phyloP scores from a whole-genome alignment of 176 grass and related monocot species.

The Carex kokanica region DNA sequence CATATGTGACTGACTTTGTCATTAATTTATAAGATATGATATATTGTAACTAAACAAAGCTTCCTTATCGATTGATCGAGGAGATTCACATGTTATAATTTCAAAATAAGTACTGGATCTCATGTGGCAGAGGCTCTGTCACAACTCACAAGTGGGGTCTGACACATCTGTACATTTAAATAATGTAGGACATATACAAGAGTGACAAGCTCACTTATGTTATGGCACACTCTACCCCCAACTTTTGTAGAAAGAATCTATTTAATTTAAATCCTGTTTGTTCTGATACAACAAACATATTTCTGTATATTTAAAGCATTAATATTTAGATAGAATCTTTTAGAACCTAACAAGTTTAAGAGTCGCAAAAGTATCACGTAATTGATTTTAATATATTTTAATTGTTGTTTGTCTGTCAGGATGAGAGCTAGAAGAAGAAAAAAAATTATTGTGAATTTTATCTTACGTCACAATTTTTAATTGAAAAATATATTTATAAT shows the following conservation, averaged over 20 bases:
- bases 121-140: not conserved
- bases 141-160: not conserved
- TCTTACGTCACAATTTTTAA: too few relatives aligned
- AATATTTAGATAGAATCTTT: not conserved
- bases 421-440: not conserved
- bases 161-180: not conserved
- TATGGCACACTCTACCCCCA: not conserved
- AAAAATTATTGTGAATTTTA: not conserved
- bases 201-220: not conserved
- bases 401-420: too few relatives aligned
- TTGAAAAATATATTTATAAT: too few relatives aligned
- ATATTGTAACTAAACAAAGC: not conserved
- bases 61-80: not conserved
- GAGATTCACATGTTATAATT: not conserved
- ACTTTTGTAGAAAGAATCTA: not conserved
- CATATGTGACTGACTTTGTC: too few relatives aligned
- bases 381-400: too few relatives aligned
- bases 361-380: not conserved
- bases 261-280: not conserved
- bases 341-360: not conserved
- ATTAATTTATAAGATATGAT: too few relatives aligned
- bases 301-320: not conserved
- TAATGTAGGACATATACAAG: not conserved
- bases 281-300: not conserved
- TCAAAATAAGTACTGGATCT: too few relatives aligned